Base-by-base conservation (phyloP, 2,329 filamentous ascomycete species). In the Pyricularia sp. region DNA sequence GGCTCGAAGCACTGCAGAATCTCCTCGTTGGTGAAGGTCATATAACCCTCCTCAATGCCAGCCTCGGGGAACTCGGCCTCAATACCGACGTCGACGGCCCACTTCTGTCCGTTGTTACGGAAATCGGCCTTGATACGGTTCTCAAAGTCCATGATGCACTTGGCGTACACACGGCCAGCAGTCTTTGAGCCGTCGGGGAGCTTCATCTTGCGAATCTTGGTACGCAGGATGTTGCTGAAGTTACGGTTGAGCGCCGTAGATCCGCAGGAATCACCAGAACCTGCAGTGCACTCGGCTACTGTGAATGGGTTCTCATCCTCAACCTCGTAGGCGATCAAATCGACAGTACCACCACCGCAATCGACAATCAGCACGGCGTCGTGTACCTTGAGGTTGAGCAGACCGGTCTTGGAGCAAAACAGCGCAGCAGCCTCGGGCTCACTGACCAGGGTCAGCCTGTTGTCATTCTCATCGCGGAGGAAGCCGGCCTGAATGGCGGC, bases 71-170 rank as follows among this genome's bases (percentile, higher is more conserved):
- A 98, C 77, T 98, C 95, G 63, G 94, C 93, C 83, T 99, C 95
- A 75, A 99, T 98, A 77, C 95, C 95, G 66, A 99, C 95, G 78
- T 99, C 95, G 25, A 98, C 94, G 64, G 95, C 95, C 95, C 95
- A 98, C 80, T 98, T 98, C 80, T 98, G 94, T 66, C 94, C 94
- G 79, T 97, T 98, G 83, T 98, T 98, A 72, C 95, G 89, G 90
- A 99, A 99, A 80, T 98, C 95, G 66, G 95, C 95, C 85, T 99
- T 99, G 86, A 99, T 97, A 79, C 95, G 86, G 86, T 98, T 98
- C 84, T 99, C 95, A 76, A 99, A 99, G 81, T 99, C 95, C 94
- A 98, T 98, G 81, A 99, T 98, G 79, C 94, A 98, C 83, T 98
- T 98, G 73, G 94, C 94, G 79, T 98, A 98, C 68, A 99, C 95